Base-by-base conservation (phyloP, 495 filamentous ascomycete species). In the Daldinia childiae region DNA sequence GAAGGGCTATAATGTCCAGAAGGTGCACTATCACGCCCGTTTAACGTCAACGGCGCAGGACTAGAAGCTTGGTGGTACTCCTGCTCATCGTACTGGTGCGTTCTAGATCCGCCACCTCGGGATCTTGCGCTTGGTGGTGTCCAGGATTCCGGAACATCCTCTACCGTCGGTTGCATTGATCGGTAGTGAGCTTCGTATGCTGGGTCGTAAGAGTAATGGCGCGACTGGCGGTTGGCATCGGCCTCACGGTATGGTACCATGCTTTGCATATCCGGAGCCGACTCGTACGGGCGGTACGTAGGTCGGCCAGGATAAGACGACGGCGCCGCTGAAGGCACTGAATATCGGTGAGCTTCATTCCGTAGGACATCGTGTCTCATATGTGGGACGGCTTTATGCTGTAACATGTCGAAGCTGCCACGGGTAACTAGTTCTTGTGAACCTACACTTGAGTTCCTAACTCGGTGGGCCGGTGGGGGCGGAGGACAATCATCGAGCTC, bases 121-220 rank as follows among this genome's bases (percentile, higher is more conserved):
- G 81, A 82, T 63, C 83, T 74, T n/a, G 76, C 72, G 15, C 75
- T 78, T 1, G 85, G 85, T 14, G 76, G 76, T 17, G 74, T 76
- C 76, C 76, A 78, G 4, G 84, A 83, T 52, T 84, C 82, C 3
- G 87, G 86, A 52, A 88, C 90, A 76, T 91, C 90, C 72, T 91
- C 90, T 50, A 91, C 90, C 5, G 85, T 87, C 24, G 89, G 88
- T 65, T 91, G 89, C 90, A 91, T 89, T 15, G 82, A 81, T 39
- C 83, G 82, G 66, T 83, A 71, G 27, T 76, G 74, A 7, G 72
- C 27, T 32, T 84, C 83, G 64, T 84, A 85, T 45, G 72, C 65
- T 4, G 78, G 57, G 63, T 87, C 85, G 59, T 84, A 86, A 6
- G 84, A 85, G 54, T 87, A 78, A 71, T 86, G 84, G 0, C 82